Base-by-base conservation (phyloP, 768 basidiomycete genomes). In the Hortiboletus flavorubellus region DNA sequence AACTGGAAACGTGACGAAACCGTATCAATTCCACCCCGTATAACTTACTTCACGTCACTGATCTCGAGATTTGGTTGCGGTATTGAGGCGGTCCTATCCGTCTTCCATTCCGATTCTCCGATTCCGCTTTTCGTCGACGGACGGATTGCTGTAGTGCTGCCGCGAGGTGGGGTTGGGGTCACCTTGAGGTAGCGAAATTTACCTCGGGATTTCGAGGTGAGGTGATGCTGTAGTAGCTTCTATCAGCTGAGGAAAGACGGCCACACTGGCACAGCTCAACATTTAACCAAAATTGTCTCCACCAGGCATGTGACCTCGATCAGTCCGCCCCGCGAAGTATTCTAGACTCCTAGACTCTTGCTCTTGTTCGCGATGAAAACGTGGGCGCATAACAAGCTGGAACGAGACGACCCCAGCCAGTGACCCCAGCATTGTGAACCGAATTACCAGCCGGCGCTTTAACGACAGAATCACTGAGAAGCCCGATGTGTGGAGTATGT, bases 41-140 rank as follows among this genome's bases (percentile, higher is more conserved):
- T 35, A n/a, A 34, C 38, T n/a, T 9, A 38, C 21, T 21, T 21
- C 21, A 8, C 37, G 10, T 34, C 33, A 34, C 10, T 33, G 10
- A 37, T 15, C n/a, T 39, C 8, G 38, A 14, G 39, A 31, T 43
- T 7, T 9, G 16, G 9, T 12, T 37, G 58, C 50, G 58, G 46
- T 42, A 11, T 46, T 59, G 31, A 29, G 7, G 58, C 58, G 58
- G 58, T 51, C 41, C 40, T 52, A 18, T 18, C 34, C n/a, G 15
- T 12, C 49, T 38, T 53, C 44, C 44, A 21, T 59, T 52, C 56
- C 37, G 35, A 38, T 23, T 29, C 21, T 51, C 29, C 41, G 30
- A 43, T 35, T 45, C 58, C 58, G 51, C 39, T 35, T 54, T 48
- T 60, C 58, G 52, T 59, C 59, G 59, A 55, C 12, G 40, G 29